phyloP scores from a whole-genome alignment of 129 eudicot genomes.

The Apium graveolens region DNA sequence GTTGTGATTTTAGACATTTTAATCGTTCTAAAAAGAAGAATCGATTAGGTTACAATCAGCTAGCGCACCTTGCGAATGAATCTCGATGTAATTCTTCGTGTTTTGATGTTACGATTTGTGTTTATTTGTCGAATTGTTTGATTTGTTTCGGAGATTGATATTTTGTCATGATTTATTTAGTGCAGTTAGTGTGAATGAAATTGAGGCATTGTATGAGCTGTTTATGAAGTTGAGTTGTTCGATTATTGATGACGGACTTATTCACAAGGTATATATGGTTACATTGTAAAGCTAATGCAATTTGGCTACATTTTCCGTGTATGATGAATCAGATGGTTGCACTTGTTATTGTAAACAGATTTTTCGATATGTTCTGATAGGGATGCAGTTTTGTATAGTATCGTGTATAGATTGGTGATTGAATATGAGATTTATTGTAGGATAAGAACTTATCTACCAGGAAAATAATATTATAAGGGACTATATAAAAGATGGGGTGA shows the following conservation, averaged over 20 bases:
- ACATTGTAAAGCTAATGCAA: background rate
- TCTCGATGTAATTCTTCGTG: constrained; percentile 41
- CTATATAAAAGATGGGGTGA: background rate
- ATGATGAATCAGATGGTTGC: background rate
- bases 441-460: background rate
- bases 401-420: background rate
- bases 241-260: constrained; percentile 76
- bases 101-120: background rate
- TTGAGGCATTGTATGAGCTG: constrained; percentile 77
- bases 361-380: background rate
- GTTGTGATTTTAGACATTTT: constrained; percentile 22
- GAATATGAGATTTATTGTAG: background rate
- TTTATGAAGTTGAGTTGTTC: constrained; percentile 72
- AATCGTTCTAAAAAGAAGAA: constrained; percentile 17
- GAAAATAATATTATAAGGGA: too few relatives aligned
- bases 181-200: constrained; percentile 73
- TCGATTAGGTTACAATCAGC: constrained; percentile 25
- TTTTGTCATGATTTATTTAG: background rate
- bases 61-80: constrained; percentile 43
- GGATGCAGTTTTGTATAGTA: background rate
- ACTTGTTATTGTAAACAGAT: background rate
- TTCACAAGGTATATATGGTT: constrained; percentile 59
- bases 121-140: too few relatives aligned
- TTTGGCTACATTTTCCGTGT: background rate
- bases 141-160: background rate